Evolutionary conservation across 140 eudicot genomes (phyloP).

Genomic region (Oenanthe javanica): DNA sequence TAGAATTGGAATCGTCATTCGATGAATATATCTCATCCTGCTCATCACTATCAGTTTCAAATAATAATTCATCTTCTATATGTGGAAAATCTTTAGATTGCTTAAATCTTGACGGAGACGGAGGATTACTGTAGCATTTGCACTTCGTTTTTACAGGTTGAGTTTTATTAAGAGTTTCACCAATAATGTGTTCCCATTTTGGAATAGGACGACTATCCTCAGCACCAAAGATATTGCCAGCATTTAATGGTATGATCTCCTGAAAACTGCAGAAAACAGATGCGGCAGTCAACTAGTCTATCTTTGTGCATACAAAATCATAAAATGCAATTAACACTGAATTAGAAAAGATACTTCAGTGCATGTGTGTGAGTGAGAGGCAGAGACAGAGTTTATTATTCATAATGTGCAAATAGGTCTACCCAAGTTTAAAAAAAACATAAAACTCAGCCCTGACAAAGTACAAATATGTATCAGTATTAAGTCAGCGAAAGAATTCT

Average conservation of each 20-base stretch:
- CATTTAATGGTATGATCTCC: slow-evolving; percentile 84
- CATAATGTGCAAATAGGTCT: background rate
- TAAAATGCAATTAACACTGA: background rate
- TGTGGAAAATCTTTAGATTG: slow-evolving; percentile 67
- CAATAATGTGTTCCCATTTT: slow-evolving; percentile 77
- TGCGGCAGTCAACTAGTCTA: background rate
- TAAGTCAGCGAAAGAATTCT: background rate
- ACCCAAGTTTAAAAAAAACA: background rate
- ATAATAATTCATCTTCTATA: slow-evolving; percentile 61
- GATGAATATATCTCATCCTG: background rate
- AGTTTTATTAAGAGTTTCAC: slow-evolving; percentile 53
- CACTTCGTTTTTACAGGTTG: slow-evolving; percentile 38
- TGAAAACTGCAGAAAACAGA: slow-evolving; percentile 51
- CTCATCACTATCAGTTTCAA: slow-evolving; percentile 67
- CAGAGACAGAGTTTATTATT: background rate
- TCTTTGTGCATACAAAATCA: background rate
- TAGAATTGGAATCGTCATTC: background rate
- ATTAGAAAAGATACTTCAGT: background rate
- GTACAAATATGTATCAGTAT: background rate
- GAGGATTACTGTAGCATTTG: slow-evolving; percentile 73
- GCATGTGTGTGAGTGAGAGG: background rate
- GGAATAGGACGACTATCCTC: slow-evolving; percentile 76
- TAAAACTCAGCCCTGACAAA: background rate
- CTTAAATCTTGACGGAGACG: slow-evolving; percentile 85
- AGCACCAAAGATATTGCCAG: slow-evolving; percentile 81